Evolutionary conservation across 441 rosid genomes (phyloP).

Genomic region (Isatis lusitanica): DNA sequence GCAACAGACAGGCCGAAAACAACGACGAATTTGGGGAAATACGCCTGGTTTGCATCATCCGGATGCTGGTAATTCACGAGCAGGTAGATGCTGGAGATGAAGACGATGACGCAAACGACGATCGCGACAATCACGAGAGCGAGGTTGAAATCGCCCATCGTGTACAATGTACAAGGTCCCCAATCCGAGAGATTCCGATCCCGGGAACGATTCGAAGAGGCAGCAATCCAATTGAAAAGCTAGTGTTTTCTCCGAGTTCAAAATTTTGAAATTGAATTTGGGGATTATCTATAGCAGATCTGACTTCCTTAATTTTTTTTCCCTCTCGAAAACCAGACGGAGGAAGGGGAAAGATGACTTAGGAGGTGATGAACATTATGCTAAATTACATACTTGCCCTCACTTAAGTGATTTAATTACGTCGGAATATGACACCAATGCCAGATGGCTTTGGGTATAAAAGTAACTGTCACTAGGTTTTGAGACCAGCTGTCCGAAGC

Average conservation of each 20-base stretch:
- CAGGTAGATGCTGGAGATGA: slow-evolving; percentile 86
- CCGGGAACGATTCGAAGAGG: slow-evolving; percentile 20
- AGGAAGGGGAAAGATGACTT: slow-evolving; percentile 22
- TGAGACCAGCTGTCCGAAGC: slow-evolving; percentile 32
- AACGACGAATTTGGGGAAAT: slow-evolving; percentile 94
- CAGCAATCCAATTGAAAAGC: neutral
- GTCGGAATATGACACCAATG: neutral
- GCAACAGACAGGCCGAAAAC: slow-evolving; percentile 87
- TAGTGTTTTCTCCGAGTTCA: slow-evolving; percentile 28
- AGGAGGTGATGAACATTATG: slow-evolving; percentile 34
- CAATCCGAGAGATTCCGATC: slow-evolving; percentile 27
- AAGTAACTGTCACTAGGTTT: slow-evolving; percentile 19
- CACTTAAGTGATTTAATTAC: neutral
- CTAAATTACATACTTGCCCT: neutral
- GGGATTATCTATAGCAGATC: slow-evolving; percentile 42
- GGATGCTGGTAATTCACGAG: slow-evolving; percentile 99
- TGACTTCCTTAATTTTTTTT: slow-evolving; percentile 9
- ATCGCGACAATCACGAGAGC: slow-evolving; percentile 95
- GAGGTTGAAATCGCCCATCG: slow-evolving; percentile 98
- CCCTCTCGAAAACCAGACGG: slow-evolving; percentile 30
- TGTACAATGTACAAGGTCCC: slow-evolving; percentile 38
- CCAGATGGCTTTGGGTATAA: slow-evolving; percentile 18
- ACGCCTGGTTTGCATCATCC: slow-evolving; percentile 97
- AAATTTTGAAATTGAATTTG: slow-evolving; percentile 22
- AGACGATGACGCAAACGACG: slow-evolving; percentile 80